phyloP scores from a whole-genome alignment of 2,329 filamentous ascomycete species.

The Fusarium sp. region DNA sequence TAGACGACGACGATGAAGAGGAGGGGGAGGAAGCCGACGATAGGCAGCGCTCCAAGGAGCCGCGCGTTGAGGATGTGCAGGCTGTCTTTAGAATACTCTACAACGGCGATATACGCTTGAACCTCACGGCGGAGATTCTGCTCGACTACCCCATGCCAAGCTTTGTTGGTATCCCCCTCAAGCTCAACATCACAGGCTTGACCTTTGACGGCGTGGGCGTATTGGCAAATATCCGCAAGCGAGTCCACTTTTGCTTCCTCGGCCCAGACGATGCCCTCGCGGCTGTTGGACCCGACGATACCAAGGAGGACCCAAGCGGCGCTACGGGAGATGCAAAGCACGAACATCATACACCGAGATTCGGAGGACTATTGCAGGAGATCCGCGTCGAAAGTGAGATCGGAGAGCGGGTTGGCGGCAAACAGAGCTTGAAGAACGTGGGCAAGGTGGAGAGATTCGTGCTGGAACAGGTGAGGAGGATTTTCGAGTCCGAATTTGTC shows the following conservation, averaged over 20 bases:
- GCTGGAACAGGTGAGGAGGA: slow-evolving; percentile 92
- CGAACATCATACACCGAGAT: slow-evolving; percentile 49
- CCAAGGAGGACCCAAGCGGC: slow-evolving; percentile 26
- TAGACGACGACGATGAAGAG: slow-evolving; percentile 51
- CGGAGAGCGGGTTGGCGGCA: slow-evolving; percentile 87
- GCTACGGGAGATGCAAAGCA: slow-evolving; percentile 33
- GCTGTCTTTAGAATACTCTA: slow-evolving; percentile 93
- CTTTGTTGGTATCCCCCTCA: slow-evolving; percentile 94
- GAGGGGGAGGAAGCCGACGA: slow-evolving; percentile 42
- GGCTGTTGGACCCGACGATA: slow-evolving; percentile 66
- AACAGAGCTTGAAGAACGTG: slow-evolving; percentile 97
- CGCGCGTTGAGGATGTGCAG: slow-evolving; percentile 86
- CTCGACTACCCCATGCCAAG: slow-evolving; percentile 99
- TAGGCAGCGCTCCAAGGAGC: slow-evolving; percentile 63
- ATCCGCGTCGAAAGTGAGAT: slow-evolving; percentile 98
- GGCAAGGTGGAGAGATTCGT: slow-evolving; percentile 99
- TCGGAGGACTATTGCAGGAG: slow-evolving; percentile 87
- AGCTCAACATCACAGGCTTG: slow-evolving; percentile 92
- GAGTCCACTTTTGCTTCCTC: slow-evolving; percentile 93
- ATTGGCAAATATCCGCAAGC: slow-evolving; percentile 87
- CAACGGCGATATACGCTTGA: slow-evolving; percentile 85
- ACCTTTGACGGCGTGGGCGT: slow-evolving; percentile 96
- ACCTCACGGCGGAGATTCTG: slow-evolving; percentile 92
- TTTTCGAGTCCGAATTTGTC: slow-evolving; percentile 98
- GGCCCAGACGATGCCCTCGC: slow-evolving; percentile 90